Base-by-base conservation (phyloP, 441 rosid species). In the Heliophila coronopifolia region DNA sequence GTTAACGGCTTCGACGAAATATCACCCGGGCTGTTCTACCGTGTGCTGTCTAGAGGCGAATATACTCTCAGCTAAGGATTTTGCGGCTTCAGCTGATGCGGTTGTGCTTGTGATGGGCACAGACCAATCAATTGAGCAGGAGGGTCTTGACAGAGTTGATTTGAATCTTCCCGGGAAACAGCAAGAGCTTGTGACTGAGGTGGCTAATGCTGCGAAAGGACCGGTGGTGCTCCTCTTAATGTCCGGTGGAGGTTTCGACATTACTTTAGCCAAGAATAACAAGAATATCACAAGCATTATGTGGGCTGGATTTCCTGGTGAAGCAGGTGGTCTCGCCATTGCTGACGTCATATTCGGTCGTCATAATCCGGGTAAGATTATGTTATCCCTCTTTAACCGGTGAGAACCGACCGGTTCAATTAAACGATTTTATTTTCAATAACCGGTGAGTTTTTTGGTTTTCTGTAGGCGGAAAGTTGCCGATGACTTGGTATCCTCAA, bases 401-500 rank as follows among this genome's bases (percentile, higher is more conserved):
- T 36, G 3, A 8, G 10, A 45, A 9, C 9, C 22, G 10, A 37
- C 23, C 38, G 23, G 20, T 32, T 27, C 8, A 26, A 42, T 28
- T 33, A 43, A 0, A n/a, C 3, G 6, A 52, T 16, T 48, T 8
- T 39, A 28, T 11, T 37, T n/a, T 53, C 1, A 2, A 1, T 39
- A 49, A 20, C 70, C 59, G 59, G 55, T 37, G 2, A 20, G 1
- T 13, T 27, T 49, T 1, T 9, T n/a, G n/a, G n/a, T 17, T 34
- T 14, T 18, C 66, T 65, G 6, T 63, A 86, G 94, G 87, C 59
- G 96, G 96, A 32, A 75, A 83, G 52, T 54, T 88, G 9, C 99
- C 97, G 1, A 79, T 92, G 95, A 92, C 97, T 19, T 87, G 96
- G 96, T 92, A 92, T 59, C 98, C 94, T 0, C 87, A 92, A 42